These are phyloP conservation scores for Breynia disticha DNA, from an alignment of 441 rosid genomes.

Conservation along the genomic window DNA sequence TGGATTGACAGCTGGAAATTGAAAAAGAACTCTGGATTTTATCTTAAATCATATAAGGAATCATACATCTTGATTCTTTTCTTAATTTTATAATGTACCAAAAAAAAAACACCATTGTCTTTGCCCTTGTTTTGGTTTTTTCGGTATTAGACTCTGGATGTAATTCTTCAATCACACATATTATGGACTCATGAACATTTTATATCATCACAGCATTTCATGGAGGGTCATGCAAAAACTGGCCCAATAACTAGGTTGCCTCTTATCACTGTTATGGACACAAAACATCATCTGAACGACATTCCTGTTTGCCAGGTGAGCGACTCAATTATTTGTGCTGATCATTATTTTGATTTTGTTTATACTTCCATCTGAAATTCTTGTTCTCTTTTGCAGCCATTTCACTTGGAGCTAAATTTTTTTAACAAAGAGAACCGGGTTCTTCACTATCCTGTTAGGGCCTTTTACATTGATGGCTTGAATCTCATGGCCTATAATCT, in stretches of 20 bases:
- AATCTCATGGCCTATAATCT: slow-evolving; percentile 90
- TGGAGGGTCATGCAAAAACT: slow-evolving; percentile 99
- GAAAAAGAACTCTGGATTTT: too few species aligned
- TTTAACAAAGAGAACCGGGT: slow-evolving; percentile 88
- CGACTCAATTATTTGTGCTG: slow-evolving; percentile 14
- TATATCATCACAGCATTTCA: slow-evolving; percentile 64
- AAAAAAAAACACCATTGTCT: neutral
- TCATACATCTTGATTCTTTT: too few species aligned
- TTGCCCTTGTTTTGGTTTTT: neutral
- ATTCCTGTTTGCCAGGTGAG: slow-evolving; percentile 86
- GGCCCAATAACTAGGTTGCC: slow-evolving; percentile 91
- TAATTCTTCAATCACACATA: slow-evolving; percentile 2
- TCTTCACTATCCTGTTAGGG: slow-evolving; percentile 94
- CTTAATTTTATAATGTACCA: too few species aligned
- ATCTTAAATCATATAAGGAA: too few species aligned
- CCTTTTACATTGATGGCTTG: slow-evolving; percentile 78
- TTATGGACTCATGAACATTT: slow-evolving; percentile 12
- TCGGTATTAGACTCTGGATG: neutral
- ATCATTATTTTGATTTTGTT: slow-evolving; percentile 14
- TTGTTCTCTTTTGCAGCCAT: slow-evolving; percentile 58
- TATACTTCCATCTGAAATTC: slow-evolving; percentile 21
- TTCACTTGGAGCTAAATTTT: slow-evolving; percentile 97
- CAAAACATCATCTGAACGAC: slow-evolving; percentile 74
- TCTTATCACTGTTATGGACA: slow-evolving; percentile 62
- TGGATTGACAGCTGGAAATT: too few species aligned